Conservation (phyloP, 345 rosid genomes). For the Reutealis trisperma region DNA sequence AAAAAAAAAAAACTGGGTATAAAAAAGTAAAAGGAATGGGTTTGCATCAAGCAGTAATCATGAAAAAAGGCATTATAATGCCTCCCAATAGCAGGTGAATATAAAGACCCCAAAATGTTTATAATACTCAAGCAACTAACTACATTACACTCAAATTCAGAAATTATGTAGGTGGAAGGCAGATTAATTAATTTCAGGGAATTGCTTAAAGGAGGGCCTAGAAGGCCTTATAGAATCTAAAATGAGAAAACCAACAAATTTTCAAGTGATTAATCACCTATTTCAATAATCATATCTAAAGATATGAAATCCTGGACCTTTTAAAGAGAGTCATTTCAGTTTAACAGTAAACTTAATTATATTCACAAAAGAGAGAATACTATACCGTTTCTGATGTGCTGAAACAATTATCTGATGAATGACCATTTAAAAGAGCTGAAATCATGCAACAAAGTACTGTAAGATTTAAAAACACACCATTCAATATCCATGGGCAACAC, state of each 20-base stretch:
- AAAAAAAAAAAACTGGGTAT: not conserved
- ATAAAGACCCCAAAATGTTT: not conserved
- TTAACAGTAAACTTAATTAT: not conserved
- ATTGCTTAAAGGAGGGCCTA: not conserved
- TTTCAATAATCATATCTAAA: not conserved
- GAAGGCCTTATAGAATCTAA: not conserved
- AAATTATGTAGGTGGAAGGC: not conserved
- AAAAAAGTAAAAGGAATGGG: not conserved
- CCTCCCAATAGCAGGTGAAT: not conserved
- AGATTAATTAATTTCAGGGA: not conserved
- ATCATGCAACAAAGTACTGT: constrained; percentile 27
- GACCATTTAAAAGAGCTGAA: constrained; percentile 45
- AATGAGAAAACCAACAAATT: not conserved
- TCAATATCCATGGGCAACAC: constrained; percentile 11
- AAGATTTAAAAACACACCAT: constrained; percentile 29
- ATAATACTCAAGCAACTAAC: not conserved
- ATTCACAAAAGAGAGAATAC: not conserved
- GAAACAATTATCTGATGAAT: constrained; percentile 23
- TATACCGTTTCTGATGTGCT: constrained; percentile 51
- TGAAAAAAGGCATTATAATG: not conserved
- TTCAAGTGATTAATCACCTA: not conserved
- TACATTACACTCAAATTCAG: not conserved
- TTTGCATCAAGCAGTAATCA: not conserved
- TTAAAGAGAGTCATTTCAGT: not conserved
- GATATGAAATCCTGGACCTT: not conserved